Conservation (phyloP, 129 eudicot genomes). For the Flaveria robusta region DNA sequence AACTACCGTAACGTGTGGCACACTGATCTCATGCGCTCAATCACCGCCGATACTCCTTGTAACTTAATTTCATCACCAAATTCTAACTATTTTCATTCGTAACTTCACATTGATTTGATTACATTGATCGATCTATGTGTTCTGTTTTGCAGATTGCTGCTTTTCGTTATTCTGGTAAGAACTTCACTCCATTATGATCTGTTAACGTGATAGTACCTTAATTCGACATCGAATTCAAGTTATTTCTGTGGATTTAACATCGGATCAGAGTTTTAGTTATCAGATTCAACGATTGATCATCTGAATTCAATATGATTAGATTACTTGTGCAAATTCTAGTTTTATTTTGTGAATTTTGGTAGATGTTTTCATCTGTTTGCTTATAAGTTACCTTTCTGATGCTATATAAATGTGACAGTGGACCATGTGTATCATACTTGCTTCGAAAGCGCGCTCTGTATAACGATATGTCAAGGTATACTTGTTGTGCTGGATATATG, state of each 20-base stretch:
- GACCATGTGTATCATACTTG: conserved; percentile 85
- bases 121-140: background rate
- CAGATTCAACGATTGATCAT: background rate
- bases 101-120: background rate
- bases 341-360: no score
- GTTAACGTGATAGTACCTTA: background rate
- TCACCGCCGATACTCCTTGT: conserved; percentile 50
- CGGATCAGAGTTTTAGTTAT: background rate
- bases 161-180: conserved; percentile 42
- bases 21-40: conserved; percentile 44
- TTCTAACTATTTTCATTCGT: background rate
- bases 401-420: conserved; percentile 44
- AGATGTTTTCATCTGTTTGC: no score
- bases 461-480: conserved; percentile 93
- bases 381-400: conserved; percentile 8
- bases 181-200: background rate
- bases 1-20: conserved; percentile 49
- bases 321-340: background rate
- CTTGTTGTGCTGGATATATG: conserved; percentile 91
- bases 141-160: conserved; percentile 36
- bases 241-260: background rate
- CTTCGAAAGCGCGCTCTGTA: conserved; percentile 91
- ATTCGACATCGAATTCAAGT: background rate
- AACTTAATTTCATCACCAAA: background rate
- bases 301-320: background rate